Evolutionary conservation across 2,329 filamentous ascomycete genomes (phyloP), one percentile per base, ranked within the genome.

Genomic region (Aureobasidium sp.): DNA sequence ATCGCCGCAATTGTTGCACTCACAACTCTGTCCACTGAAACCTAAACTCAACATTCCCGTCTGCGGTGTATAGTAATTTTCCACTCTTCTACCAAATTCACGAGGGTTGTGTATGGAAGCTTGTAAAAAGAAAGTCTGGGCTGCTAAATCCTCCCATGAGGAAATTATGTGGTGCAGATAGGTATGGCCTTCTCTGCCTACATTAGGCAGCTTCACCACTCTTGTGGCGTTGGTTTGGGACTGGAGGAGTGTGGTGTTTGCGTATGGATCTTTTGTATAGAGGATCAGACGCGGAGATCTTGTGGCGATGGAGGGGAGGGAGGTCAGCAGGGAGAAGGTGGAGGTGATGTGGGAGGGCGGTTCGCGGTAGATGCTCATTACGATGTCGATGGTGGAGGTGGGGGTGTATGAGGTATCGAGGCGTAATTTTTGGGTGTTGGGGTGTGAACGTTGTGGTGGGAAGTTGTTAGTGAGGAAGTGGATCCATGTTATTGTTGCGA

Each of bases 91-190:
- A 32, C 70, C 71, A 37, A 77, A 67, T 50, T 75, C 71, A 39
- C 62, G 63, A 32, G 71, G 69, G 44, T 76, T 75, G 64, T 80
- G 71, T 30, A 77, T 63, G 36, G 72, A 72, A 3, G 77, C 78
- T 68, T 81, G 78, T 6, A 80, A 68, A 69, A 81, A 81, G 30
- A 81, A 63, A 0, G 77, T 79, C 54, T 81, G 77, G 13, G 69
- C 69, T 11, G 78, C 74, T 3, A 81, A 72, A 27, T 66, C 66
- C 39, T 79, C 74, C 75, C 75, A 81, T 45, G 69, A 62, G 15
- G 65, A 67, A 4, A 78, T 62, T 37, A 81, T 79, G 64, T 81
- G 79, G 63, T 75, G 68, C 3, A 81, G 73, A 67, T 77, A 80
- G 4, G 77, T 77, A 9, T 76, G 76, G 21, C 75, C 72, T 65